Evolutionary conservation across 2,329 filamentous ascomycete species (phyloP), one percentile per base, ranked within the genome.

Genomic region (Monilinia fructigena): DNA sequence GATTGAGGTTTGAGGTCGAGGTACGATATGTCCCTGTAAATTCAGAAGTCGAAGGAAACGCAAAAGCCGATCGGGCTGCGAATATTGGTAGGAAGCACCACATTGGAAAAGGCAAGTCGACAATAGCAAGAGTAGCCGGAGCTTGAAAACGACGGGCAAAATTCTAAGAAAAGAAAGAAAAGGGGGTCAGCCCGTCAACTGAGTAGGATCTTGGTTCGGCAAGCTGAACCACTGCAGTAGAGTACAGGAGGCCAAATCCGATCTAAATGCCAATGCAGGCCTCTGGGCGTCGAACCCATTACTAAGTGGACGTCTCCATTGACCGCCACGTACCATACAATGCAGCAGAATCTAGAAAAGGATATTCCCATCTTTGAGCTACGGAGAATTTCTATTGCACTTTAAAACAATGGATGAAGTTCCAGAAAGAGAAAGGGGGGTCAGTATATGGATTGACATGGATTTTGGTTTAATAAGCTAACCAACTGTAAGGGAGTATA

Each of bases 1-100:
- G n/a, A 55, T 69, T 18, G 38, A 54, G 16, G 48, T 66, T 66
- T n/a, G 26, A 23, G 48, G 48, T 68, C n/a, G 55, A 66, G 35
- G 65, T 68, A 48, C 35, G 56, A 47, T 58, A 63, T 31, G 63
- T 66, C 31, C 66, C 66, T 48, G 62, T 18, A 58, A 50, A 68
- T 53, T 42, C 66, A 56, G 66, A 52, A 23, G 42, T 65, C n/a
- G 11, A 42, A 54, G 66, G 66, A n/a, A 68, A 65, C 55, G 20
- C 35, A 23, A 68, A 26, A 45, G 63, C 66, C n/a, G 55, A 68
- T 53, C 31, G 40, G 26, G 63, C 66, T 62, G 62, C 66, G n/a
- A 65, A 52, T 50, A 50, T 35, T 47, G 66, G 42, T 53, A 42
- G 54, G 28, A 67, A n/a, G 2, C 16, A 50, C 18, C 45, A 23